Conservation (phyloP, 768 basidiomycete genomes). For the Rossbeevera mucosa region DNA sequence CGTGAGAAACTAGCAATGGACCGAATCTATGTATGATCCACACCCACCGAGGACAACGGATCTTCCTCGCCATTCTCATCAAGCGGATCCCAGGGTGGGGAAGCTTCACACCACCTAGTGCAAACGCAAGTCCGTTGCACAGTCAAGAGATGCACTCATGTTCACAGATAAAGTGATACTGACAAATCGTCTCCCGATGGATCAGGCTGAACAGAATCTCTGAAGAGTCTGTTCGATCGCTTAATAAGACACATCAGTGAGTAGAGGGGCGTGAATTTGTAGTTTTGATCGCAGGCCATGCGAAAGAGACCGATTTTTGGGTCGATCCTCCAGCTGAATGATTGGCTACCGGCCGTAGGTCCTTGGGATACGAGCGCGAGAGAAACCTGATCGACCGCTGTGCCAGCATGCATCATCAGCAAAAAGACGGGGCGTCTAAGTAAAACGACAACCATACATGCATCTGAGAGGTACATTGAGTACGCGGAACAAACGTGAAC, state of each 20-base stretch:
- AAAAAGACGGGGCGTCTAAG: background rate
- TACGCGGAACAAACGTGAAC: conserved; percentile 29
- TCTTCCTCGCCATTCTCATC: conserved; percentile 25
- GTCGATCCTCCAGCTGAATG: conserved; percentile 19
- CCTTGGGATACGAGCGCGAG: conserved; percentile 18
- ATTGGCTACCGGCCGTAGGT: background rate
- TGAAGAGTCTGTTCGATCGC: conserved; percentile 11
- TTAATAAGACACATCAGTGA: conserved; percentile 12
- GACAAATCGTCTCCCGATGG: conserved; percentile 17
- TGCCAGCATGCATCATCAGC: background rate
- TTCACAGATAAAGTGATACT: conserved; percentile 1
- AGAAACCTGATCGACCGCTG: conserved; percentile 21
- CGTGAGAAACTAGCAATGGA: conserved; percentile 2
- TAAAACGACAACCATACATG: conserved; percentile 4
- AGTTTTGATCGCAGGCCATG: conserved; percentile 11
- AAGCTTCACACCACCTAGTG: conserved; percentile 17
- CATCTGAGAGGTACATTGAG: conserved; percentile 32
- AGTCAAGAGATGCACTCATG: background rate
- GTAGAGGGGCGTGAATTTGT: conserved; percentile 21
- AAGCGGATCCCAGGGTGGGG: conserved; percentile 25
- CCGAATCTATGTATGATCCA: background rate
- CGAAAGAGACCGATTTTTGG: conserved; percentile 16
- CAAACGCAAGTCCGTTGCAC: background rate
- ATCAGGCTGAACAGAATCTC: conserved; percentile 9
- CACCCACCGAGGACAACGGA: conserved; percentile 13